A percentile compares a stretch with the other conserved stretches of the same genome.
Evolutionary conservation across 768 basidiomycete species (phyloP).

Genomic region (Cyclocybe aegerita): DNA sequence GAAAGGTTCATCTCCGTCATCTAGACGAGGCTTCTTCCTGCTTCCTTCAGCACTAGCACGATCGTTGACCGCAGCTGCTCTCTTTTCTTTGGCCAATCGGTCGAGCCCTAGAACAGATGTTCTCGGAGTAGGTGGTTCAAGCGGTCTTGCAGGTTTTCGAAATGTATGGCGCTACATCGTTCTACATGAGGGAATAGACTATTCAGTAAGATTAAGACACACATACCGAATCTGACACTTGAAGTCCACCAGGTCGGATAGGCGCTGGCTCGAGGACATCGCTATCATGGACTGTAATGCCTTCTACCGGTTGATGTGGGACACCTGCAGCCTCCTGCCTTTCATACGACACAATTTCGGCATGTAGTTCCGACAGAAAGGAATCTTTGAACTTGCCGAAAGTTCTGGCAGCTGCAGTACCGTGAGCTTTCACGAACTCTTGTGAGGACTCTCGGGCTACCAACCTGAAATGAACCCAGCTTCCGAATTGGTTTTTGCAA

Average conservation of each 20-base stretch:
- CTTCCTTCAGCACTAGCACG: slow-evolving; percentile 46
- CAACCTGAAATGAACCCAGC: slow-evolving; percentile 70
- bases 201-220: not conserved
- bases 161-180: slow-evolving; percentile 75
- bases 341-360: slow-evolving; percentile 72
- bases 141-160: slow-evolving; percentile 66
- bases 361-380: slow-evolving; percentile 76
- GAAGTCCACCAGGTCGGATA: slow-evolving; percentile 73
- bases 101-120: slow-evolving; percentile 86
- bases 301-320: slow-evolving; percentile 61
- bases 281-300: slow-evolving; percentile 75
- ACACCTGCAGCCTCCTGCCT: slow-evolving; percentile 61
- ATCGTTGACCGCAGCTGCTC: slow-evolving; percentile 50
- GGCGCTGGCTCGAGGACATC: slow-evolving; percentile 86
- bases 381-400: slow-evolving; percentile 88
- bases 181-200: slow-evolving; percentile 2
- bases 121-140: slow-evolving; percentile 77
- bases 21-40: slow-evolving; percentile 66
- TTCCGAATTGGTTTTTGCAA: slow-evolving; percentile 67
- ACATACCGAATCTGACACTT: slow-evolving; percentile 61
- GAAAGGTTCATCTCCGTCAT: slow-evolving; percentile 63
- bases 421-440: slow-evolving; percentile 1
- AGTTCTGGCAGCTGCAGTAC: slow-evolving; percentile 59
- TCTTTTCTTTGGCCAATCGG: slow-evolving; percentile 84
- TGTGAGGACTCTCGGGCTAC: slow-evolving; percentile 8